Conservation (phyloP, 805 yeast species). For the Ogataea chonburiensis region DNA sequence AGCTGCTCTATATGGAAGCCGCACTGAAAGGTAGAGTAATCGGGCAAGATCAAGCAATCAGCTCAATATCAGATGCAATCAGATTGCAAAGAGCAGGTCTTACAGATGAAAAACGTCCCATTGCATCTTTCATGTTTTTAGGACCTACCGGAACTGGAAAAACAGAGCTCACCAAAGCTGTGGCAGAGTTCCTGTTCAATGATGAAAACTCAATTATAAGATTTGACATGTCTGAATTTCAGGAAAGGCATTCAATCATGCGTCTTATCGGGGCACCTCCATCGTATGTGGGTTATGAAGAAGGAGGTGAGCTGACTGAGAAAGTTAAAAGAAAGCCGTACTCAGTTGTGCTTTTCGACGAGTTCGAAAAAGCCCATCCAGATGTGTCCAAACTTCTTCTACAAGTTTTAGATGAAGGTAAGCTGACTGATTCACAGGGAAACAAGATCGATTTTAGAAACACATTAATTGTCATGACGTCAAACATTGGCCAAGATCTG, state of each 20-base stretch:
- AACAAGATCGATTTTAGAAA: constrained; percentile 91
- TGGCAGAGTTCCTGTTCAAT: constrained; percentile 89
- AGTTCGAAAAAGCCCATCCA: constrained; percentile 94
- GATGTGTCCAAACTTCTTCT: constrained; percentile 88
- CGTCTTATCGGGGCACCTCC: constrained; percentile 97
- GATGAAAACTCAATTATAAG: constrained; percentile 84
- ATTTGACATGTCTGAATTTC: constrained; percentile 98
- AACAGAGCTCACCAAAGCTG: constrained; percentile 89
- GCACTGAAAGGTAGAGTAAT: constrained; percentile 75
- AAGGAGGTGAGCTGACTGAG: constrained; percentile 94
- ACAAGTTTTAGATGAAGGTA: constrained; percentile 95
- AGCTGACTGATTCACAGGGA: constrained; percentile 92
- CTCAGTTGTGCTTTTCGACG: constrained; percentile 89
- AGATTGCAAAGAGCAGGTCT: constrained; percentile 95
- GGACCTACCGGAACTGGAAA: constrained; percentile 99
- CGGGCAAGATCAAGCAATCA: constrained; percentile 95
- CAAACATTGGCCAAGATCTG: constrained; percentile 93
- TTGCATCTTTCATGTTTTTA: constrained; percentile 92
- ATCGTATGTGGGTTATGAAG: constrained; percentile 95
- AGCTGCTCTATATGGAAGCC: constrained; percentile 82
- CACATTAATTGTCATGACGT: constrained; percentile 94
- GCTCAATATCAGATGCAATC: constrained; percentile 88
- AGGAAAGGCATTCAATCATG: constrained; percentile 88
- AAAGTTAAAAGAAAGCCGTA: constrained; percentile 95
- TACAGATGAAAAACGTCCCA: constrained; percentile 91